A percentile compares a stretch with the other conserved stretches of the same genome.
These are phyloP conservation scores for Arabidopsis lyrata DNA, from an alignment of 441 rosid species.

Conservation along the genomic window DNA sequence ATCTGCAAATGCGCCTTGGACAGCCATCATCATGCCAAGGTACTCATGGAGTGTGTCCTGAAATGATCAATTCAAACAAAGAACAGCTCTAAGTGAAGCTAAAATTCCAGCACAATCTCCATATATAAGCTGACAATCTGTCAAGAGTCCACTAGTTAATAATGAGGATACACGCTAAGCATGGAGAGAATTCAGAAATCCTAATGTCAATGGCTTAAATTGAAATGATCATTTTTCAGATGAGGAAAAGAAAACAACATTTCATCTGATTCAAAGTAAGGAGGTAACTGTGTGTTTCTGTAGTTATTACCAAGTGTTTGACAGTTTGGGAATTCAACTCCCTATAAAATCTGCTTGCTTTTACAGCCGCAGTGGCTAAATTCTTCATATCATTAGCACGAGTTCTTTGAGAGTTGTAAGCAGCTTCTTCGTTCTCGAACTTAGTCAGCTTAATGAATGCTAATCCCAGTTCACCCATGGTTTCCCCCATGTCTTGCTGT, in stretches of 20 bases:
- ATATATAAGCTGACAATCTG: not conserved
- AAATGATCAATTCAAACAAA: conserved; percentile 14
- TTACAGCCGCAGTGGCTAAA: conserved; percentile 85
- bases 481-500: conserved; percentile 92
- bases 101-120: conserved; percentile 13
- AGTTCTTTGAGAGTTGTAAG: conserved; percentile 66
- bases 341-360: conserved; percentile 86
- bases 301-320: conserved; percentile 73
- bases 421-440: conserved; percentile 82
- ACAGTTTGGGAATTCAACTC: conserved; percentile 81
- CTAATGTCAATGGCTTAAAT: not conserved
- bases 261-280: not conserved
- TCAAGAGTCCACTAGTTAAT: conserved; percentile 7
- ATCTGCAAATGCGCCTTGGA: conserved; percentile 80
- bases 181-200: not conserved
- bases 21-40: conserved; percentile 83
- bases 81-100: conserved; percentile 19
- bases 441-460: conserved; percentile 79
- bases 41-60: conserved; percentile 89
- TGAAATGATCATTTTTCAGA: not conserved
- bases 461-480: conserved; percentile 83
- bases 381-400: conserved; percentile 83
- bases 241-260: not conserved
- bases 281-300: not conserved
- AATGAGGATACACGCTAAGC: conserved; percentile 1